Conservation (phyloP, 805 yeast genomes). For the Yamadazyma endophytica region DNA sequence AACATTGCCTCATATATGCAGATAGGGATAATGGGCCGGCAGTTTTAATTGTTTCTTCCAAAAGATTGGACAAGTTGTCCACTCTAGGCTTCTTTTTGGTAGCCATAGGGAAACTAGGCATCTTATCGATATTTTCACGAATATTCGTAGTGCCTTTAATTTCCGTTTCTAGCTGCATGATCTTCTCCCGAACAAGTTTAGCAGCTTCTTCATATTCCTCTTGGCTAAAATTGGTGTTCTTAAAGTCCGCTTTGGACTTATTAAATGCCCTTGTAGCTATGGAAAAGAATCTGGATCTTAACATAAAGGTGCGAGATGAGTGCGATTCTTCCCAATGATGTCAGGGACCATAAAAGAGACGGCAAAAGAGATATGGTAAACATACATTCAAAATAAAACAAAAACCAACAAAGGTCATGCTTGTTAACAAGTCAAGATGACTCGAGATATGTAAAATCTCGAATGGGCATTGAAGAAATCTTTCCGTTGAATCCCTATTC, state of each 20-base stretch:
- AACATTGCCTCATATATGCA: slow-evolving; percentile 75
- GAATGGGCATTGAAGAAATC: not conserved
- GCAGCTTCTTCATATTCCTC: slow-evolving; percentile 38
- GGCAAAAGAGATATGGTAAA: not conserved
- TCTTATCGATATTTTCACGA: slow-evolving; percentile 31
- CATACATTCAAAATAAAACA: slow-evolving; percentile 1
- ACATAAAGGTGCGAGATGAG: too few relatives aligned
- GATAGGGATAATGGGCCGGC: slow-evolving; percentile 77
- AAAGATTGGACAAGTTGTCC: slow-evolving; percentile 29
- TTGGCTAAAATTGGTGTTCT: slow-evolving; percentile 31
- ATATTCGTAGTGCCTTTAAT: slow-evolving; percentile 35
- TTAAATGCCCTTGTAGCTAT: slow-evolving; percentile 2
- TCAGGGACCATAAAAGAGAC: too few relatives aligned
- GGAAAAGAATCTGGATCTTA: slow-evolving; percentile 2
- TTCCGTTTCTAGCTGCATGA: slow-evolving; percentile 25
- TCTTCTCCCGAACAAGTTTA: slow-evolving; percentile 26
- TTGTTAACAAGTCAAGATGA: not conserved
- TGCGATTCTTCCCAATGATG: not conserved
- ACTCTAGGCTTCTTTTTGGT: slow-evolving; percentile 14
- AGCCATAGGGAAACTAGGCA: slow-evolving; percentile 33
- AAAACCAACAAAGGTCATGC: not conserved
- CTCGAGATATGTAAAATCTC: not conserved
- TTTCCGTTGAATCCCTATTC: slow-evolving; percentile 14
- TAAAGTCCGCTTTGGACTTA: slow-evolving; percentile 12
- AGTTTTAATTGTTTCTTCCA: slow-evolving; percentile 50